A percentile compares a stretch with the other conserved stretches of the same genome.
Evolutionary conservation across 768 basidiomycete species (phyloP).

Genomic region (Tephrocybe sp.): DNA sequence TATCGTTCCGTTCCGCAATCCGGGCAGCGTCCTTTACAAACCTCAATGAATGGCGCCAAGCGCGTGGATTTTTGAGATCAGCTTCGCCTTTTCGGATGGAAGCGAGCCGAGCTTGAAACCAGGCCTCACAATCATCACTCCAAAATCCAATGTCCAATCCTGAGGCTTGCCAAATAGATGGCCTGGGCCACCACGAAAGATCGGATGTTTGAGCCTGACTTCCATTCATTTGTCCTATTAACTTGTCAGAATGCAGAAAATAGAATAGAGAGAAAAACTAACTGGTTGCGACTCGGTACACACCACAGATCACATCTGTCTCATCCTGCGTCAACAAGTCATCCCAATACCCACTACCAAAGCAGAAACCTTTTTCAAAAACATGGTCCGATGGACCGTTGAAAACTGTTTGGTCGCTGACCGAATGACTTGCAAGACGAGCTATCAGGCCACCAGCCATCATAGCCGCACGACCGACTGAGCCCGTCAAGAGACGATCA

Average conservation of each 20-base stretch:
- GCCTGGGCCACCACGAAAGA: slow-evolving; percentile 21
- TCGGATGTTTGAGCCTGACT: background rate
- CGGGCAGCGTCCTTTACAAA: no score
- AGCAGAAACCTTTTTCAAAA: background rate
- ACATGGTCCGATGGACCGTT: slow-evolving; percentile 17
- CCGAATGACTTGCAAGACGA: slow-evolving; percentile 17
- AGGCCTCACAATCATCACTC: slow-evolving; percentile 14
- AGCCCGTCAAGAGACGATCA: slow-evolving; percentile 6
- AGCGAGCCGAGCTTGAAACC: slow-evolving; percentile 13
- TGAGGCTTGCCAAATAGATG: slow-evolving; percentile 2
- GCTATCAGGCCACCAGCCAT: slow-evolving; percentile 22
- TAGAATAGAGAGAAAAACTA: background rate
- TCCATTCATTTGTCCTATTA: background rate
- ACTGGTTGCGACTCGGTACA: slow-evolving; percentile 19
- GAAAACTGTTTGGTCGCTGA: slow-evolving; percentile 10
- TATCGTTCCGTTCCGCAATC: no score
- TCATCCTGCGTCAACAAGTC: slow-evolving; percentile 19
- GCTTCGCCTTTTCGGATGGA: background rate
- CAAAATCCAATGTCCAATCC: slow-evolving; percentile 14
- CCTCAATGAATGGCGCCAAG: background rate
- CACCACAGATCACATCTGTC: slow-evolving; percentile 21
- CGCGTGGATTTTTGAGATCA: background rate
- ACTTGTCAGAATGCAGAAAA: background rate
- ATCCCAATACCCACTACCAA: slow-evolving; percentile 14
- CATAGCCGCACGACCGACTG: slow-evolving; percentile 23